A percentile compares a stretch with the other conserved stretches of the same genome.
Conservation (phyloP, 441 rosid genomes). For the Mallotus repandus region DNA sequence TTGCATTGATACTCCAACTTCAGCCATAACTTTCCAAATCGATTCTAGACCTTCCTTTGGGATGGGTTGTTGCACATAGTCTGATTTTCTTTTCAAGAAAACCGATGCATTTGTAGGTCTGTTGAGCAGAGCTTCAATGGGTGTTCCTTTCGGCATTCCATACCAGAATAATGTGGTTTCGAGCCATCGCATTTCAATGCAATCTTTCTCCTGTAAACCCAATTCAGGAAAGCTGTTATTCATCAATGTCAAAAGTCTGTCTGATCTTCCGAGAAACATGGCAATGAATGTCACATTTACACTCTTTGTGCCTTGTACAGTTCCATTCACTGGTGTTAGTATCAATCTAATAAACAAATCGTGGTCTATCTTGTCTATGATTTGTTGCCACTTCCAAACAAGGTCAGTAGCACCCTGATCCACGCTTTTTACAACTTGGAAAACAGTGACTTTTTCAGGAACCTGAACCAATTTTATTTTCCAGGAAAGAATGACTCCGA, state of each 20-base stretch:
- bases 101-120: slow-evolving; percentile 15
- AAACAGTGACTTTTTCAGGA: slow-evolving; percentile 52
- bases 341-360: slow-evolving; percentile 43
- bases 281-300: slow-evolving; percentile 37
- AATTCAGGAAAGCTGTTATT: slow-evolving; percentile 42
- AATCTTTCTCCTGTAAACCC: slow-evolving; percentile 39
- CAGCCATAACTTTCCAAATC: slow-evolving; percentile 32
- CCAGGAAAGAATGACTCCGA: slow-evolving; percentile 58
- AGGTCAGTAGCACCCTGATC: slow-evolving; percentile 45
- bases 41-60: slow-evolving; percentile 24
- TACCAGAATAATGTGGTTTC: slow-evolving; percentile 36
- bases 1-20: slow-evolving; percentile 37
- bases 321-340: slow-evolving; percentile 22
- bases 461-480: slow-evolving; percentile 55
- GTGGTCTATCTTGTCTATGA: slow-evolving; percentile 39
- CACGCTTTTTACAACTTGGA: slow-evolving; percentile 33
- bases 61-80: slow-evolving; percentile 36
- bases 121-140: slow-evolving; percentile 32
- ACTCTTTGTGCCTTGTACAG: slow-evolving; percentile 27
- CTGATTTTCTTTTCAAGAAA: slow-evolving; percentile 46
- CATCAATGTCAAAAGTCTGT: slow-evolving; percentile 38
- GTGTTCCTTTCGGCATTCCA: slow-evolving; percentile 21
- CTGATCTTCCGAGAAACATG: slow-evolving; percentile 43
- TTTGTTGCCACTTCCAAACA: slow-evolving; percentile 51
- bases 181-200: slow-evolving; percentile 51